Base-by-base conservation (phyloP, 2,329 filamentous ascomycete species). In the Fusarium kyushuense region DNA sequence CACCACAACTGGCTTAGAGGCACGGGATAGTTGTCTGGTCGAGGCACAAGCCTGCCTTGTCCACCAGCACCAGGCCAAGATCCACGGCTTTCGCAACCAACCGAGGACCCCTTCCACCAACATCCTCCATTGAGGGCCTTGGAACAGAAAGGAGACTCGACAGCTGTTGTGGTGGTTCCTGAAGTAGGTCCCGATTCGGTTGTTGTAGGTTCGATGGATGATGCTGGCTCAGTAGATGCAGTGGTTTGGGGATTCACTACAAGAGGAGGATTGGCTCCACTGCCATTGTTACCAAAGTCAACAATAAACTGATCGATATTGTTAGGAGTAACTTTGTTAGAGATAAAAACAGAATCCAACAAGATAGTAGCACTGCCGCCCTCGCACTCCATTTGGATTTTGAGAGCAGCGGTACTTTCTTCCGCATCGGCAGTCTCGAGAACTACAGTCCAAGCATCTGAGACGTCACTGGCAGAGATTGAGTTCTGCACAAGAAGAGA, bases 1-100 rank as follows among this genome's bases (percentile, higher is more conserved):
- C 57, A 60, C 57, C 57, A 60, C n/a, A 60, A 30, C 13, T 60
- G 57, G 11, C 54, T 60, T 7, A 51, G 14, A 0, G 57, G 57
- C 0, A 25, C 19, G 5, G 57, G 57, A 5, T 59, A 60, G 25
- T 51, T 58, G 1, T 59, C 30, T 0, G 57, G 57, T 0, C 27
- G 54, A 10, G 57, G 57, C 0, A 51, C 42, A 12, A 60, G 16
- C 4, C 27, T 17, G 4, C 57, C 57, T 19, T 60, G 42, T 1
- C 57, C 57, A 1, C 35, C 40, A 1, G 57, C 21, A 0, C 57
- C 54, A 6, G 35, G 57, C 57, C 57, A 60, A 1, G 42, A 59
- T 4, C 57, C 57, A 17, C 57, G 30, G 23, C 36, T 52, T 2
- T 43, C 54, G 4, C 57, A 60, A 3, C 47, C 57, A 5, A 51